Conservation (phyloP, 106 monocot species). For the Amphibolis antarctica region DNA sequence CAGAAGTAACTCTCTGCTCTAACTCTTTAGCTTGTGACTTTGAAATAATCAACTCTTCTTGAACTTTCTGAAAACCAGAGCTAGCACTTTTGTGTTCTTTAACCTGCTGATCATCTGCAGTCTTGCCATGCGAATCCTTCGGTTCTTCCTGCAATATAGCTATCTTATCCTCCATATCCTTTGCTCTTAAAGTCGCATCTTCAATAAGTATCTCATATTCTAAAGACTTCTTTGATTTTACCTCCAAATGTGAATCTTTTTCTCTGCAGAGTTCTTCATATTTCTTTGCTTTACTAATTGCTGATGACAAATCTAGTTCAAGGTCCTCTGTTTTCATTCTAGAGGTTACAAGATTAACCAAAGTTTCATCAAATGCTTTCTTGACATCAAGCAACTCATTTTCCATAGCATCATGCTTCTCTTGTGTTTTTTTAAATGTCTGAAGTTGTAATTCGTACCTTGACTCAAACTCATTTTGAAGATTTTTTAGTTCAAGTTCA, state of each 20-base stretch:
- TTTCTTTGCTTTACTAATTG: neutral
- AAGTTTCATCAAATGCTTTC: slow-evolving; percentile 7
- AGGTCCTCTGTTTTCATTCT: slow-evolving; percentile 9
- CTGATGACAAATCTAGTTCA: slow-evolving; percentile 4
- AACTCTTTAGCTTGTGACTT: slow-evolving; percentile 49
- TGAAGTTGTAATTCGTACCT: slow-evolving; percentile 31
- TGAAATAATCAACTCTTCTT: slow-evolving; percentile 29
- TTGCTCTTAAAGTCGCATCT: slow-evolving; percentile 2
- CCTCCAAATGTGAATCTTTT: slow-evolving; percentile 9
- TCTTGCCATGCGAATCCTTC: slow-evolving; percentile 2
- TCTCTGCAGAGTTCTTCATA: slow-evolving; percentile 9
- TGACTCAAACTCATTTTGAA: slow-evolving; percentile 40
- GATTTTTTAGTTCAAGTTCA: slow-evolving; percentile 41
- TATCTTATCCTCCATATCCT: slow-evolving; percentile 17
- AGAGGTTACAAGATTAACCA: slow-evolving; percentile 9
- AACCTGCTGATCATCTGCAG: slow-evolving; percentile 5
- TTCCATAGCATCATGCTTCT: slow-evolving; percentile 33
- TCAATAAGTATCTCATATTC: slow-evolving; percentile 17
- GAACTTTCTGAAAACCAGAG: slow-evolving; percentile 1
- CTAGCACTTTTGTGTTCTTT: slow-evolving; percentile 5
- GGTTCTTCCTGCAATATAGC: slow-evolving; percentile 9
- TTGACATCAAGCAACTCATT: slow-evolving; percentile 42
- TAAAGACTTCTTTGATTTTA: slow-evolving; percentile 7
- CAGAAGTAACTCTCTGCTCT: slow-evolving; percentile 38
- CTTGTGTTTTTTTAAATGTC: slow-evolving; percentile 38